Evolutionary conservation across 2,329 filamentous ascomycete species (phyloP).

Genomic region (Fusarium sp.): DNA sequence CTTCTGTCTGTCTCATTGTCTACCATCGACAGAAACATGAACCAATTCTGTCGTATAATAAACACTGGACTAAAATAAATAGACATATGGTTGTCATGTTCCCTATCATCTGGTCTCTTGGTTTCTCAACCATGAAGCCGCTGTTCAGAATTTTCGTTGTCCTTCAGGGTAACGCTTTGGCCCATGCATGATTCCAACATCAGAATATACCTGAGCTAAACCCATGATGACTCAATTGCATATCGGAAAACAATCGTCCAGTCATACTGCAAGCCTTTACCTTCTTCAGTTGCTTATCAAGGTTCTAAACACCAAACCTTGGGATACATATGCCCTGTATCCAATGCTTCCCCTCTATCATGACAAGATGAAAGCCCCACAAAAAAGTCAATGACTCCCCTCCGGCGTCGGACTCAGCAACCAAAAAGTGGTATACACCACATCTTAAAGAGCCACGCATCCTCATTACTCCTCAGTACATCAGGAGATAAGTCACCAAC

Average conservation of each 20-base stretch:
- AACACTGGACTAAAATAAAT: neutral
- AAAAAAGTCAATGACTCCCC: conserved; percentile 39
- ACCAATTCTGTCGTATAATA: neutral
- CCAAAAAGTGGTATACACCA: conserved; percentile 12
- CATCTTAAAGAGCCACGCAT: conserved; percentile 18
- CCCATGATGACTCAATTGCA: neutral
- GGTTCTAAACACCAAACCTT: neutral
- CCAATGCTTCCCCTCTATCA: neutral
- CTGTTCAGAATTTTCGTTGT: neutral
- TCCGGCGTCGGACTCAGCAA: conserved; percentile 38
- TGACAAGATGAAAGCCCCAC: conserved; percentile 25
- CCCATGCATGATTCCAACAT: neutral
- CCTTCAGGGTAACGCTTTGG: neutral
- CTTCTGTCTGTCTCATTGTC: neutral
- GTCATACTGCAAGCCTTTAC: neutral
- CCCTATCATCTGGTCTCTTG: neutral
- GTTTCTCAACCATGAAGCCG: neutral
- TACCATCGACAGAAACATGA: too few species aligned
- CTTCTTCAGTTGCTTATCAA: neutral
- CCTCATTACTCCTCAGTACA: neutral
- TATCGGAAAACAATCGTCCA: neutral
- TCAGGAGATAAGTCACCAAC: neutral
- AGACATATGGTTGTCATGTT: neutral
- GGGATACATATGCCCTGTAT: neutral
- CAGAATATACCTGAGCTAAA: neutral